Base-by-base conservation (phyloP, 2,329 filamentous ascomycete species). In the Diaporthe sp. region DNA sequence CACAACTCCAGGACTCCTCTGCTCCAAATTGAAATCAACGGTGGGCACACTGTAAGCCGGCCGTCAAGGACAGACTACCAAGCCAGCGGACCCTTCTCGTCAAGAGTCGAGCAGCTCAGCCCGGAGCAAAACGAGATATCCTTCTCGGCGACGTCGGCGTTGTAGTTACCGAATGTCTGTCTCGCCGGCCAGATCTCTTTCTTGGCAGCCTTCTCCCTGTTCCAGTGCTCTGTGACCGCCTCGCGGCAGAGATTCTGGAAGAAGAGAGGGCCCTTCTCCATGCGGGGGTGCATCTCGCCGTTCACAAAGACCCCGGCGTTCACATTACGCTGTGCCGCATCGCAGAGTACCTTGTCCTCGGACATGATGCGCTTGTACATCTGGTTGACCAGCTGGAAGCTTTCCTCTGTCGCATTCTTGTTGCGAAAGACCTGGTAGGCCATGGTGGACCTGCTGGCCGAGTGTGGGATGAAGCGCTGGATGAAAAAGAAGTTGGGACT, bases 401-500 rank as follows among this genome's bases (percentile, higher is more conserved):
- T 88, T 35, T 88, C 87, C 22, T 92, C 88, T n/a, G 85, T 86
- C 5, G 90, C 87, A 79, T 89, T 83, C 80, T 89, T 90, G 85
- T 92, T 89, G 75, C 89, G 86, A 85, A 87, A 92, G 67, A 92
- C 87, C 79, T 93, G 89, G 81, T 92, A 92, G 73, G 86, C 85
- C 88, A 93, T 92, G 52, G 84, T 83, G 2, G 87, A 88, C 55
- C 82, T 86, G 47, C 82, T 85, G 0, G 90, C 84, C 2, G 85
- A 83, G 64, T 83, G 86, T 17, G 91, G 91, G 17, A 92, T 85
- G 81, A 92, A 92, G 74, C 90, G 85, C 79, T 92, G 90, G 72
- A 92, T 88, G 84, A 91, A 90, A 82, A 92, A 89, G 81, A 92
- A 92, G 82, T 92, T 85, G n/a, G 89, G 86, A 19, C 88, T 89